Evolutionary conservation across 2,329 filamentous ascomycete species (phyloP), one percentile per base, ranked within the genome.

Genomic region (Celoporthe dispersa): DNA sequence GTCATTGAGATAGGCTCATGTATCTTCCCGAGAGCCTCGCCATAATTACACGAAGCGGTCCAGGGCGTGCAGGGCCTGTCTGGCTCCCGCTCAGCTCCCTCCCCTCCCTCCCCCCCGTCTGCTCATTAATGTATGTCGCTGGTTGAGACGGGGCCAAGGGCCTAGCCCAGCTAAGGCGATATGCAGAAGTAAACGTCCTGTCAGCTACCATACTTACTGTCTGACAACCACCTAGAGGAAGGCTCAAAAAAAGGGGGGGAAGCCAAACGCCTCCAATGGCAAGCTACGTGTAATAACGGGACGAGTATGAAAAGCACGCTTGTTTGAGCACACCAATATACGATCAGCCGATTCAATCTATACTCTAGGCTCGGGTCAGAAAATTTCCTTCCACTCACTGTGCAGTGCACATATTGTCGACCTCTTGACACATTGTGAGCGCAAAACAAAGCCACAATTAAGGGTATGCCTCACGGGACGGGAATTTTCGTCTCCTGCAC

Each of bases 1-100:
- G 39, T 51, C 48, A 64, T 68, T 61, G 39, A 37, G 33, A 60
- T 41, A 48, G 68, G 57, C 68, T 51, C 33, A 70, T 70, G 68
- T 60, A 48, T 35, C 60, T 67, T 64, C n/a, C 68, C 65, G 68
- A 60, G 37, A 41, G 59, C 12, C 35, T 66, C 57, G 33, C 57
- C 31, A 37, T 19, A 48, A 48, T 44, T 44, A 31, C 8, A n/a
- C 19, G 16, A 60, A 37, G 33, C 57, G 25, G 57, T n/a, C 25
- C 16, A 14, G 37, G 22, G 31, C n/a, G 33, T 6, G 33, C 57
- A 37, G 57, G 31, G 33, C 11, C 22, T 48, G 44, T n/a, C 53
- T 14, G 53, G 11, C n/a, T n/a, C 53, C 25, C 53, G 25, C 12
- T n/a, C 53, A 31, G 53, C 53, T 33, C 25, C 6, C 14, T 22